Evolutionary conservation across 129 eudicot species (phyloP).

Genomic region (sunflower (Helianthus annuus)): DNA sequence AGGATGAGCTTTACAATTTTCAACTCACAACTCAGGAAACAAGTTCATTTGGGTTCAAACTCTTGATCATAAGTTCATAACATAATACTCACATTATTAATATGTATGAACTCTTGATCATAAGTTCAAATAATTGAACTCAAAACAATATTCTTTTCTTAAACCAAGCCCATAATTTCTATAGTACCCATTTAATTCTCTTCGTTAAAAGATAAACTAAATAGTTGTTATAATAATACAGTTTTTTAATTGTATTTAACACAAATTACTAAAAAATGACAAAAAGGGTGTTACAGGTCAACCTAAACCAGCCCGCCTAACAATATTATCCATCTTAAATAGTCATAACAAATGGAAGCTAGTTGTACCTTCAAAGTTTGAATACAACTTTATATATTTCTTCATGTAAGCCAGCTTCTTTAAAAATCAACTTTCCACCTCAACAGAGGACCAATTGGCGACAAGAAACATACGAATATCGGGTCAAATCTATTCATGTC

Average conservation of each 20-base stretch:
- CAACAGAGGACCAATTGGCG: neutral
- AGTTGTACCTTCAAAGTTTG: neutral
- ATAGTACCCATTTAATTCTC: neutral
- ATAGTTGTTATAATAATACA: too few species aligned
- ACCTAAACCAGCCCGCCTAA: neutral
- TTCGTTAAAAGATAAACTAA: too few species aligned
- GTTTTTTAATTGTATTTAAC: neutral
- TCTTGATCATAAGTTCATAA: too few species aligned
- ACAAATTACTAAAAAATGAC: neutral
- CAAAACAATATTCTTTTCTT: neutral
- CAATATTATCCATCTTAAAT: neutral
- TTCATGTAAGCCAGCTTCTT: slow-evolving; percentile 8
- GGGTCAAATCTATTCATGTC: slow-evolving; percentile 41
- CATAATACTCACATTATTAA: too few species aligned
- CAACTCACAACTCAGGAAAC: too few species aligned
- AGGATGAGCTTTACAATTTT: too few species aligned
- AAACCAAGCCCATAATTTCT: neutral
- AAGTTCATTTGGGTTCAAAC: too few species aligned
- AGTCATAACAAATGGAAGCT: neutral
- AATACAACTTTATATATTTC: neutral
- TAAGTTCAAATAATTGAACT: neutral
- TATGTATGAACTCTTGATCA: neutral
- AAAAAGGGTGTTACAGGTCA: neutral
- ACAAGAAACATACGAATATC: slow-evolving; percentile 12
- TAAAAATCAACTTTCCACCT: neutral